These are phyloP conservation scores for Croton laevigatus DNA, from an alignment of 441 rosid genomes.

Conservation along the genomic window DNA sequence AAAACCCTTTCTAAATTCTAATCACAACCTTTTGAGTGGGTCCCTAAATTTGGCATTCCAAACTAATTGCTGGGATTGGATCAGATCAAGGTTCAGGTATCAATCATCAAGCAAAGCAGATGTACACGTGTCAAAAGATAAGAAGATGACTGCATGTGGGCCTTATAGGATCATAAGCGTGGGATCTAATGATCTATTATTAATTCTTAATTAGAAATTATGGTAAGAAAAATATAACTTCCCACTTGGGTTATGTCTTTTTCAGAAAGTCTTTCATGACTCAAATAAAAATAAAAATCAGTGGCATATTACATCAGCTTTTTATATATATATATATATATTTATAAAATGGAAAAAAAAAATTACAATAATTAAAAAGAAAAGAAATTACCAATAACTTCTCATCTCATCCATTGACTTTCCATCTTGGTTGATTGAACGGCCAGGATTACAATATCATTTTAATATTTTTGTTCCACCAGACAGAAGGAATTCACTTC, in stretches of 20 bases:
- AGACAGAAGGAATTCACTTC: slow-evolving; percentile 15
- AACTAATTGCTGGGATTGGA: too few relatives aligned
- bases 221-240: background rate
- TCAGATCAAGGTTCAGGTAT: background rate
- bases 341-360: too few relatives aligned
- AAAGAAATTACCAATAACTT: background rate
- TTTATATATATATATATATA: too few relatives aligned
- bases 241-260: background rate
- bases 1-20: background rate
- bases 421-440: background rate
- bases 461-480: background rate
- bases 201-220: background rate
- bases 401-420: background rate
- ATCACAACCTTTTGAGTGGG: background rate
- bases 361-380: background rate
- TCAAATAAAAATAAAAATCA: slow-evolving; percentile 15
- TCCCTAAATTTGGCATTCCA: background rate
- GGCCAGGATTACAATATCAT: background rate
- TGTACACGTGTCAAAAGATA: background rate
- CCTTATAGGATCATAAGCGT: background rate
- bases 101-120: background rate
- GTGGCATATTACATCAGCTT: slow-evolving; percentile 25
- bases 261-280: background rate
- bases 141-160: background rate
- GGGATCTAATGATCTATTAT: background rate